These are phyloP conservation scores for Stramenopiles sp. DNA, from an alignment of 352 stramenopile genomes.

Conservation along the genomic window DNA sequence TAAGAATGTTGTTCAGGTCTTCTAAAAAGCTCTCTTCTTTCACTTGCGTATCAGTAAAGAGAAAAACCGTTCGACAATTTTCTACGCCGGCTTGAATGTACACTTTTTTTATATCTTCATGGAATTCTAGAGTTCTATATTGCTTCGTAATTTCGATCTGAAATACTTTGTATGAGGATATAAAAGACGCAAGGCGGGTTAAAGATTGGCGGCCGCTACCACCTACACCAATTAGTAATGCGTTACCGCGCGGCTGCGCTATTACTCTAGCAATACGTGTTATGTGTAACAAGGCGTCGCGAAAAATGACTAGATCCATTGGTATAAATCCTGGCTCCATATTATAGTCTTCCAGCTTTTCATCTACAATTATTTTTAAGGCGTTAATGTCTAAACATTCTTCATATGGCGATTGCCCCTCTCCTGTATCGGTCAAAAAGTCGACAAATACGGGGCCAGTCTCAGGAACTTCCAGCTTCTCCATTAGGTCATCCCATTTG, in stretches of 20 bases:
- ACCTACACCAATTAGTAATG: conserved; percentile 70
- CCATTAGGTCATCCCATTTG: conserved; percentile 74
- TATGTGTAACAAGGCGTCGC: conserved; percentile 80
- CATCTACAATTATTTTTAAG: conserved; percentile 61
- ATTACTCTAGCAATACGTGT: conserved; percentile 71
- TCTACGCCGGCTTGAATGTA: conserved; percentile 71
- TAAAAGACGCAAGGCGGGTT: conserved; percentile 66
- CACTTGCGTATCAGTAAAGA: conserved; percentile 84
- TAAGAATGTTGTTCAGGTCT: conserved; percentile 84
- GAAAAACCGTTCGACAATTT: conserved; percentile 70
- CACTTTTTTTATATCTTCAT: conserved; percentile 73
- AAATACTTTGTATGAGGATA: conserved; percentile 68
- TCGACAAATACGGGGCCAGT: conserved; percentile 68
- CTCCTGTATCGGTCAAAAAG: conserved; percentile 43
- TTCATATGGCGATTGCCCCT: conserved; percentile 68
- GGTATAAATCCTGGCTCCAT: conserved; percentile 42
- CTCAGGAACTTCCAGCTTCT: conserved; percentile 48
- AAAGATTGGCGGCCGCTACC: conserved; percentile 69
- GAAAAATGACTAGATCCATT: conserved; percentile 81
- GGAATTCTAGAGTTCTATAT: conserved; percentile 72
- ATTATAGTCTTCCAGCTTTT: conserved; percentile 65
- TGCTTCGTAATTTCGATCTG: conserved; percentile 83
- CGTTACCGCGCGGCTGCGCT: conserved; percentile 70
- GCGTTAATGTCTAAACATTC: conserved; percentile 61
- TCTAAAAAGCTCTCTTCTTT: conserved; percentile 81